These are phyloP conservation scores for Tetrahymena thermophila DNA, from an alignment of 73 alveolate species.

Conservation along the genomic window DNA sequence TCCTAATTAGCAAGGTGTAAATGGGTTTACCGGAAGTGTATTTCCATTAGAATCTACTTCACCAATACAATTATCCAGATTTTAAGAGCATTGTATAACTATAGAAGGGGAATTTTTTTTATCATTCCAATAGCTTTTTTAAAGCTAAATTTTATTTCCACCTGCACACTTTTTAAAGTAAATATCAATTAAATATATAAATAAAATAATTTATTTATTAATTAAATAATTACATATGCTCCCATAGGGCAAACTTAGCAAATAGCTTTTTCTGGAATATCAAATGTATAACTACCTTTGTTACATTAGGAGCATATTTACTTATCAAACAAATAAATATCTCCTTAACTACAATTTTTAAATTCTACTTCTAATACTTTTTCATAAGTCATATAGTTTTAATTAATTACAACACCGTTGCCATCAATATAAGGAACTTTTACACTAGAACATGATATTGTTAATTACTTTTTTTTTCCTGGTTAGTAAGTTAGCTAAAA, in stretches of 20 bases:
- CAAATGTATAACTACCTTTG: neutral
- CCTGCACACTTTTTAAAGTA: neutral
- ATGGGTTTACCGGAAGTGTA: neutral
- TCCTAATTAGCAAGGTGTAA: neutral
- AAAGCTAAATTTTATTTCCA: neutral
- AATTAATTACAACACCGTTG: neutral
- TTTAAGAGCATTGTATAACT: neutral
- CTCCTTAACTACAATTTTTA: neutral
- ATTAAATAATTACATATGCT: neutral
- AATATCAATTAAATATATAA: no score
- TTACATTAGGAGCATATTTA: neutral
- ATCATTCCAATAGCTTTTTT: neutral
- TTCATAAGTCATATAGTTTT: neutral
- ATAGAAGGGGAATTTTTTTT: neutral
- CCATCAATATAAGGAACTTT: neutral
- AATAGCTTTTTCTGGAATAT: neutral
- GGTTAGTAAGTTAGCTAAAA: neutral
- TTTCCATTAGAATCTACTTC: neutral
- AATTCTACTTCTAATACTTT: neutral
- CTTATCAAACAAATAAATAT: neutral
- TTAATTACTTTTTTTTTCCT: neutral
- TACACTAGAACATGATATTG: neutral
- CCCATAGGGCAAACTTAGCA: neutral
- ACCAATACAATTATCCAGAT: neutral
- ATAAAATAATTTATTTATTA: no score